Conservation (phyloP, 768 basidiomycete species). For the Lentinula aciculospora region DNA sequence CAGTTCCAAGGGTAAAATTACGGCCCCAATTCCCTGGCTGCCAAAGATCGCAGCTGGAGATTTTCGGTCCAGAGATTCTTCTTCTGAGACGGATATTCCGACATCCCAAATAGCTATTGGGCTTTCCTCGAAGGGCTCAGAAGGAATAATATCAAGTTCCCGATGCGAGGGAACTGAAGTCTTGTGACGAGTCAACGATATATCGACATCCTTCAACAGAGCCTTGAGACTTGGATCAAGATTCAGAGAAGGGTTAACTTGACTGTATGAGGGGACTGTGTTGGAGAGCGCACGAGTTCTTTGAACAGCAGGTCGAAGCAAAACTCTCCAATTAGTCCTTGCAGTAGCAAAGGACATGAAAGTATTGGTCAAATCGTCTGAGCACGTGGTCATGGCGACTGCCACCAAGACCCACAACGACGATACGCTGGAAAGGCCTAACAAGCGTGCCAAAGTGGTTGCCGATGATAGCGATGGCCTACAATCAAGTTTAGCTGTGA, state of each 20-base stretch:
- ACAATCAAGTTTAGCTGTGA: constrained; percentile 5
- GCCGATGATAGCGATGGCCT: neutral
- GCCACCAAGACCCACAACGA: neutral
- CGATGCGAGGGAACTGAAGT: constrained; percentile 23
- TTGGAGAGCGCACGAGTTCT: neutral
- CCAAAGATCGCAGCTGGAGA: constrained; percentile 84
- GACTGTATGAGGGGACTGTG: constrained; percentile 10
- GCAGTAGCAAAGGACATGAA: constrained; percentile 1
- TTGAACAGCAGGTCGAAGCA: neutral
- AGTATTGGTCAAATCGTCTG: neutral
- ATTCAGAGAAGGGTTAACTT: constrained; percentile 55
- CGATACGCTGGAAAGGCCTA: constrained; percentile 12
- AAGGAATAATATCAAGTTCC: constrained; percentile 52
- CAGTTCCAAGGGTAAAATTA: constrained; percentile 70
- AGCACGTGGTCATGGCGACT: neutral
- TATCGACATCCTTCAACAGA: constrained; percentile 62
- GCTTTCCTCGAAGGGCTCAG: constrained; percentile 24
- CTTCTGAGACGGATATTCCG: constrained; percentile 19
- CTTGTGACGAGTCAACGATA: constrained; percentile 46
- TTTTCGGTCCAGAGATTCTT: constrained; percentile 38
- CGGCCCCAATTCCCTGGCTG: constrained; percentile 62
- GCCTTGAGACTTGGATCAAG: constrained; percentile 63
- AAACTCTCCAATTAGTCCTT: neutral
- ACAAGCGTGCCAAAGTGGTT: constrained; percentile 13
- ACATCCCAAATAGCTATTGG: constrained; percentile 29